Evolutionary conservation across 495 filamentous ascomycete genomes (phyloP).

Genomic region (Talaromyces stipitatus): DNA sequence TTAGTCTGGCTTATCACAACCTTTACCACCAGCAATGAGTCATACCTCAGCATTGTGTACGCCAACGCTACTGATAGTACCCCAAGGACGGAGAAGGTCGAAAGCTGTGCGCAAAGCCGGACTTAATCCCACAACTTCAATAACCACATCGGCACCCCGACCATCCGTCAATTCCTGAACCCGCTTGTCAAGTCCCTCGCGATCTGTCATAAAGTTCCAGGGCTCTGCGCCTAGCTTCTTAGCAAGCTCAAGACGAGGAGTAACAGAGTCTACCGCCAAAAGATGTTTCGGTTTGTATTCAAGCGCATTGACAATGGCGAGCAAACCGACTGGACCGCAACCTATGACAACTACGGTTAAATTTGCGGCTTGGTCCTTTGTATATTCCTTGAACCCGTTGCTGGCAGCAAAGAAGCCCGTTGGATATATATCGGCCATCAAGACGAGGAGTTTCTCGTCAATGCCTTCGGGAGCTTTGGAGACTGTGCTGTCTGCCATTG

Average conservation of each 20-base stretch:
- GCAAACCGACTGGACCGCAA: conserved; percentile 84
- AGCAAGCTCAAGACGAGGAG: conserved; percentile 70
- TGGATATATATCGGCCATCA: conserved; percentile 81
- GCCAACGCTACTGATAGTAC: conserved; percentile 79
- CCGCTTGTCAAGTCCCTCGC: conserved; percentile 57
- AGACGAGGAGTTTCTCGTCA: conserved; percentile 68
- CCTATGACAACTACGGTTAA: conserved; percentile 77
- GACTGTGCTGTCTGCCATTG: conserved; percentile 75
- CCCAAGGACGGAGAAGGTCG: conserved; percentile 81
- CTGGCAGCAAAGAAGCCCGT: conserved; percentile 87
- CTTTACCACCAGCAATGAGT: not conserved
- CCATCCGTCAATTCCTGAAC: conserved; percentile 74
- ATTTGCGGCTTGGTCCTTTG: conserved; percentile 52
- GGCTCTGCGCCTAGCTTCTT: conserved; percentile 74
- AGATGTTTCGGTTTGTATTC: conserved; percentile 75
- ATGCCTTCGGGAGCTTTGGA: conserved; percentile 70
- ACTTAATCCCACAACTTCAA: conserved; percentile 86
- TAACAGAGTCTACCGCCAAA: conserved; percentile 79
- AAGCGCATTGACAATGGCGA: conserved; percentile 75
- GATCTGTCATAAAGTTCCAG: conserved; percentile 69
- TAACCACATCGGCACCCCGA: conserved; percentile 80
- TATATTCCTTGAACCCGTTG: conserved; percentile 69
- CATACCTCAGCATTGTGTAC: conserved; percentile 83
- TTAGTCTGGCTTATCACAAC: not conserved
- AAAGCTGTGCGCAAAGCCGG: conserved; percentile 77